Evolutionary conservation across 2,329 filamentous ascomycete genomes (phyloP).

Genomic region (Rhynchosporium graminicola): DNA sequence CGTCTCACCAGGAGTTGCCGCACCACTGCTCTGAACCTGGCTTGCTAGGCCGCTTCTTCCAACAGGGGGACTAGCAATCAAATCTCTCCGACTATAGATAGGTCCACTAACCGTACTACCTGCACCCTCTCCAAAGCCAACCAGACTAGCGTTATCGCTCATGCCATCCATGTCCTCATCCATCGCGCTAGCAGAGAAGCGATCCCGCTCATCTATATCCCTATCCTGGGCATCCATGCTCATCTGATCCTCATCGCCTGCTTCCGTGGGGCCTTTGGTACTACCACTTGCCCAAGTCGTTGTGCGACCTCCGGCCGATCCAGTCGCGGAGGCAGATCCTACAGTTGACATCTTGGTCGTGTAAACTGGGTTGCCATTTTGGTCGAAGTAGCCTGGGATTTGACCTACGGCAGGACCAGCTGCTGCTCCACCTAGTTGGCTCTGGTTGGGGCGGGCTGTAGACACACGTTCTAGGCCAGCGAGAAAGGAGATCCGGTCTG

Average conservation of each 20-base stretch:
- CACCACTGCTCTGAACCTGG: slow-evolving; percentile 29
- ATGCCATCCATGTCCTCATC: slow-evolving; percentile 57
- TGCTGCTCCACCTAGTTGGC: slow-evolving; percentile 40
- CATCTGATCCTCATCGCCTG: slow-evolving; percentile 60
- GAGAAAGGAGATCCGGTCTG: slow-evolving; percentile 91
- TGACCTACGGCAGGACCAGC: slow-evolving; percentile 32
- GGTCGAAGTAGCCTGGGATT: slow-evolving; percentile 78
- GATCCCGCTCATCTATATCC: slow-evolving; percentile 51
- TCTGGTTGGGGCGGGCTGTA: slow-evolving; percentile 58
- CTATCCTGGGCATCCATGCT: slow-evolving; percentile 61
- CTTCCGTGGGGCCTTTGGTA: slow-evolving; percentile 52
- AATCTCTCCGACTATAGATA: slow-evolving; percentile 58
- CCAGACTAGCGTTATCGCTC: slow-evolving; percentile 84
- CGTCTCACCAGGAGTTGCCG: slow-evolving; percentile 49
- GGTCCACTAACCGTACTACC: slow-evolving; percentile 82
- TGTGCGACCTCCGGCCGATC: slow-evolving; percentile 65
- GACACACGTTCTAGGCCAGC: slow-evolving; percentile 88
- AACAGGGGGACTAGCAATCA: slow-evolving; percentile 41
- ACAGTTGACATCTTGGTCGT: slow-evolving; percentile 85
- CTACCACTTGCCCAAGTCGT: slow-evolving; percentile 67
- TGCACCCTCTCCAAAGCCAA: slow-evolving; percentile 91
- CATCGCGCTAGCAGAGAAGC: slow-evolving; percentile 48
- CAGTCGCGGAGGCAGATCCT: slow-evolving; percentile 85
- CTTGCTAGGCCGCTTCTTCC: slow-evolving; percentile 36
- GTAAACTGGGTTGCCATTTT: slow-evolving; percentile 64